Base-by-base conservation (phyloP, 2,329 filamentous ascomycete genomes). In the Phialophora tarda region DNA sequence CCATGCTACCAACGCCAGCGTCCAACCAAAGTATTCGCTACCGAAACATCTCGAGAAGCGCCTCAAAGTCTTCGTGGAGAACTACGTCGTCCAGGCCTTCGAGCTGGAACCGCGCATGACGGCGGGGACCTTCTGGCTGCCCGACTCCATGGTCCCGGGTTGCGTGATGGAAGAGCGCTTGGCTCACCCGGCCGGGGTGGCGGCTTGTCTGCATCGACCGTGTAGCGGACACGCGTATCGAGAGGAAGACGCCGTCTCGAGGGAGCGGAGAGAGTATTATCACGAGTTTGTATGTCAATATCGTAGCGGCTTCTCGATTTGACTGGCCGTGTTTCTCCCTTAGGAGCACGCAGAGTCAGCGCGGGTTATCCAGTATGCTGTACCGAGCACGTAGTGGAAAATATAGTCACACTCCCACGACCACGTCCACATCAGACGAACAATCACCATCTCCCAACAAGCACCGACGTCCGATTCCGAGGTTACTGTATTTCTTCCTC, bases 251-350 rank as follows among this genome's bases (percentile, higher is more conserved):
- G 12, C 23, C 11, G 47, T 59, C 1, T 6, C 50, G 44, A 59
- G 53, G 38, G 54, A 57, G 24, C 50, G 59, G 32, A 53, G 57
- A 17, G 44, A 62, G 23, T 69, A 56, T 28, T 69, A 66, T 41
- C 57, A 66, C 30, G 66, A 69, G 41, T 54, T 66, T 58, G 66
- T 69, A 24, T 69, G 66, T 47, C 66, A 62, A 10, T 66, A 69
- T 50, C 32, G 64, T 17, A 69, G 66, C 23, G 66, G 66, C 4
- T 66, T 69, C 30, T 59, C 65, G 66, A 26, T 48, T 17, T n/a
- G n/a, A 54, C 24, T 24, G 1, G 1, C 10, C 24, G 50, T 38
- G 34, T 38, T 38, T 34, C 32, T 10, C 32, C 3, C 32, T 7
- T 12, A 12, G 8, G 8, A 12, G 32, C 32, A 3, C 32, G 6